These are phyloP conservation scores for Polygonum aviculare DNA, from an alignment of 148 eudicot species.

Conservation along the genomic window DNA sequence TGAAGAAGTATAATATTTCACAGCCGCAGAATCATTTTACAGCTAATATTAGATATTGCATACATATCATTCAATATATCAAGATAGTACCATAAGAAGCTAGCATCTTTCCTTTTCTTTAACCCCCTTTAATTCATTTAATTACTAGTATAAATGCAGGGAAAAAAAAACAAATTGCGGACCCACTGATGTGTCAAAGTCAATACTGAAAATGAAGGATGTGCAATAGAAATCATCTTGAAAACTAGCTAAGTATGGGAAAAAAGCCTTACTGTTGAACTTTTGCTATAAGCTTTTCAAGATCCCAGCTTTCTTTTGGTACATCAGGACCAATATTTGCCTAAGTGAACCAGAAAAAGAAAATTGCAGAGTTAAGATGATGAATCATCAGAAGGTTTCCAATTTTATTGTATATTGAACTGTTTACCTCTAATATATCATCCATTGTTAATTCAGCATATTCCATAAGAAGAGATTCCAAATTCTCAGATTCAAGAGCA, in stretches of 20 bases:
- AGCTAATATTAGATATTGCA: not conserved
- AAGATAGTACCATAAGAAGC: not conserved
- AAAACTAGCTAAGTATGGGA: not conserved
- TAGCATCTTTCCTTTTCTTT: slow-evolving; percentile 2
- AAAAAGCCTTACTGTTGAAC: slow-evolving; percentile 69
- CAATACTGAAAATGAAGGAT: not conserved
- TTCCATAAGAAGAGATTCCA: slow-evolving; percentile 82
- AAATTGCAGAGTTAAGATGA: not conserved
- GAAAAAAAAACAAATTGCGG: not conserved
- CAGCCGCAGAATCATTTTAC: not conserved
- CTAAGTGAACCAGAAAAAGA: slow-evolving; percentile 29
- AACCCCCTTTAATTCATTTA: not conserved
- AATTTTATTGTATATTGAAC: not conserved
- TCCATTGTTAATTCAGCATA: slow-evolving; percentile 97
- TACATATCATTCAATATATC: not conserved
- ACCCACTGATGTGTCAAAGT: not conserved
- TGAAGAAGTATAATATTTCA: not conserved
- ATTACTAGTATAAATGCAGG: not conserved
- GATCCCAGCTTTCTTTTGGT: slow-evolving; percentile 92
- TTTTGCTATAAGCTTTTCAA: slow-evolving; percentile 81
- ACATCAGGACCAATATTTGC: slow-evolving; percentile 93
- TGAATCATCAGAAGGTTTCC: not conserved
- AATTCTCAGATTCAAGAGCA: slow-evolving; percentile 83
- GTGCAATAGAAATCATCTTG: not conserved
- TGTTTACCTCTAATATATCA: slow-evolving; percentile 85